Conservation (phyloP, 805 yeast genomes). For the Candida sithepensis region DNA sequence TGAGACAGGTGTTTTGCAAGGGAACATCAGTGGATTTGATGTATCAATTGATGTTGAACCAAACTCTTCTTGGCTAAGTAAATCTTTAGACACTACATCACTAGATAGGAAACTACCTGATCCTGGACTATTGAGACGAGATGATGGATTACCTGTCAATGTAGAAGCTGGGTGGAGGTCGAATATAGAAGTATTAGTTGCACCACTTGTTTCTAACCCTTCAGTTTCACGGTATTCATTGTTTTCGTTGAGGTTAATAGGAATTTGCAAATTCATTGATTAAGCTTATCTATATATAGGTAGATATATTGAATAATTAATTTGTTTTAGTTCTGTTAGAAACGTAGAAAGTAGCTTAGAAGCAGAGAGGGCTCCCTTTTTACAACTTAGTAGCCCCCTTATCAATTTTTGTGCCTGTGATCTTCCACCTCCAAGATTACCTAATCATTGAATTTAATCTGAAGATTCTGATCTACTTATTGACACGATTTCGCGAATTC, state of each 20-base stretch:
- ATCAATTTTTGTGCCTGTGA: too few species aligned
- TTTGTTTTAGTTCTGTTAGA: too few species aligned
- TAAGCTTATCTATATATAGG: too few species aligned
- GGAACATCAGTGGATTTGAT: neutral
- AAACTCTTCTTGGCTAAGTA: neutral
- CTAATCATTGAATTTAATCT: too few species aligned
- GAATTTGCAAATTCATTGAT: neutral
- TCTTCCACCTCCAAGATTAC: too few species aligned
- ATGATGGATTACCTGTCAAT: neutral
- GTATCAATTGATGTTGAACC: neutral
- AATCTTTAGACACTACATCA: too few species aligned
- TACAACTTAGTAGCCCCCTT: too few species aligned
- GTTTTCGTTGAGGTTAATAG: neutral
- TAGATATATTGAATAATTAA: too few species aligned
- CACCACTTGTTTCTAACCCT: neutral
- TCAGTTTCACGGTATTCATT: neutral
- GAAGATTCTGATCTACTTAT: too few species aligned
- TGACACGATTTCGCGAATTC: too few species aligned
- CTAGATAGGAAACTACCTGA: neutral
- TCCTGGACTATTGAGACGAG: neutral
- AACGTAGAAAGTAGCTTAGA: too few species aligned
- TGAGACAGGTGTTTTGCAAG: neutral
- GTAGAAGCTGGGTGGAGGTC: neutral
- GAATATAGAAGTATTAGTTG: neutral
- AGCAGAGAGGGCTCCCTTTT: too few species aligned